Base-by-base conservation (phyloP, 495 filamentous ascomycete species). In the Eremomyces bilateralis region DNA sequence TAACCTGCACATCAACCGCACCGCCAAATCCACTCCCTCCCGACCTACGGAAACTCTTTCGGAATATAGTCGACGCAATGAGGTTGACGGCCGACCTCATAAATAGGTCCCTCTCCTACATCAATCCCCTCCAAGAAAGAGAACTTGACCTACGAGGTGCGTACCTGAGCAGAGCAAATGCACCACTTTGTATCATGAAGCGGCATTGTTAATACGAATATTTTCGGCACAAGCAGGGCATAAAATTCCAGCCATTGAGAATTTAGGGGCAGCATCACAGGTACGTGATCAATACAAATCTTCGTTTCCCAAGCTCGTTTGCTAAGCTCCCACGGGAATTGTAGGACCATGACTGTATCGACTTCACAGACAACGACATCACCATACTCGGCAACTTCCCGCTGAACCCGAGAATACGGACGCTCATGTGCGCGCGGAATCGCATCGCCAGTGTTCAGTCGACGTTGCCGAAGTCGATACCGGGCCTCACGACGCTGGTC, bases 71-170 rank as follows among this genome's bases (percentile, higher is more conserved):
- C n/a, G n/a, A n/a, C n/a, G n/a, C n/a, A n/a, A n/a, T 35, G 33
- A 4, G 33, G 8, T 10, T 35, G 4, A 35, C 33, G 8, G 16
- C 33, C 6, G 16, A 20, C 53, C 76, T 93, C 48, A 83, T 95
- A 51, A 66, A 76, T 53, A 70, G 67, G 57, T 85, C 85, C 40
- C 76, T 85, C 39, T 91, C 81, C 53, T 99, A 91, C 71, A 78
- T 94, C 50, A 95, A 95, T 62, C 80, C 85, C 42, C 65, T 95
- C 59, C 84, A 80, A 56, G 88, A 99, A 63, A 80, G 90, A 50
- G 90, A 99, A 68, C 69, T 99, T 50, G 83, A 94, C 65, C 82
- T 99, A 46, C 73, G 90, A 95, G 90, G 90, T 99, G 73, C 76
- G 82, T 51, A 31, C 38, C 39, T 50, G 80, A 79, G 84, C 93